Base-by-base conservation (phyloP, 352 stramenopile genomes). In the Pythium utonaiense region DNA sequence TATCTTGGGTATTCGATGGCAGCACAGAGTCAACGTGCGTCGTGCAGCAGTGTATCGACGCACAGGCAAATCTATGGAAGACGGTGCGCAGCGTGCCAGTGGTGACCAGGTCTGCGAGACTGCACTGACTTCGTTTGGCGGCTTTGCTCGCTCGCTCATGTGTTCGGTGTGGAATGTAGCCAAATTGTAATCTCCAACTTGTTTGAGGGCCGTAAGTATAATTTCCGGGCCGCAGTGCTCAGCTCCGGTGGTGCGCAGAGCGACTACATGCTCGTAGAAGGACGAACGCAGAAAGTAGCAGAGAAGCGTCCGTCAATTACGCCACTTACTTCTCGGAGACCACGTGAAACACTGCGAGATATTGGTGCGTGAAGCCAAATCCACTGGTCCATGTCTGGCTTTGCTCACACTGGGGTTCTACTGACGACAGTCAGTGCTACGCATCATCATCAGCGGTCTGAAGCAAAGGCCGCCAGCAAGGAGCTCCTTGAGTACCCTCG, bases 31-130 rank as follows among this genome's bases (percentile, higher is more conserved):
- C 41, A 0, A 2, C 60, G 7, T 71, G 53, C 21, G 33, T 74
- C 9, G 53, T 76, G 7, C 61, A 78, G 38, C 64, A 72, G 22
- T 60, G 60, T 21, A 36, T 74, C 7, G 70, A 64, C 13, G 30
- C 31, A 7, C 49, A 44, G 2, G 33, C 6, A 0, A 57, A 69
- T 6, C 24, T 66, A 6, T 78, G 71, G 71, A 78, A 69, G 41
- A 28, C 30, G 5, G 28, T 74, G 3, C 51, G 44, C 34, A 71
- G 64, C n/a, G 48, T 62, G n/a, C n/a, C n/a, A n/a, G n/a, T n/a
- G n/a, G n/a, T n/a, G n/a, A n/a, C n/a, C n/a, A n/a, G n/a, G n/a
- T n/a, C n/a, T n/a, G n/a, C n/a, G n/a, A n/a, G n/a, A n/a, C n/a
- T n/a, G n/a, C n/a, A n/a, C n/a, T n/a, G n/a, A n/a, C n/a, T n/a